These are phyloP conservation scores for Combretum micranthum DNA, from an alignment of 345 rosid species.

Conservation along the genomic window DNA sequence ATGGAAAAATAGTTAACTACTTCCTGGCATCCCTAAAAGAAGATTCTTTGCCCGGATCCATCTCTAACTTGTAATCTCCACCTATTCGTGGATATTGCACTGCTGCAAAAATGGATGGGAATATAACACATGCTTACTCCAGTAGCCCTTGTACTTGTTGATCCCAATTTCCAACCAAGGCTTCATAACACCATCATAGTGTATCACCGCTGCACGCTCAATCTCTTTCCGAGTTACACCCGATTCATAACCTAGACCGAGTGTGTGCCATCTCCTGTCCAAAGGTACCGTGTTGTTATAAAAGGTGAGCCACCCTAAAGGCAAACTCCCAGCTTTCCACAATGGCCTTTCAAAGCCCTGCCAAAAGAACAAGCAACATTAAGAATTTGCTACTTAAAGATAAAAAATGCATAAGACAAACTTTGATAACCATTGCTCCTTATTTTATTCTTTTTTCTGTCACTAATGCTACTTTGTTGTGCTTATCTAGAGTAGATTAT, in stretches of 20 bases:
- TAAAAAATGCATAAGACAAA: no score
- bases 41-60: background rate
- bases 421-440: no score
- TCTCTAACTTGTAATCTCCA: no score
- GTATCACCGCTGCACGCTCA: slow-evolving; percentile 70
- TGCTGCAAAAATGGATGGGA: slow-evolving; percentile 45
- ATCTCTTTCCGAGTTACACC: slow-evolving; percentile 39
- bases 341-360: slow-evolving; percentile 59
- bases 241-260: slow-evolving; percentile 72
- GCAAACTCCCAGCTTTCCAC: slow-evolving; percentile 79
- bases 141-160: slow-evolving; percentile 56
- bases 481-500: no score
- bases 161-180: slow-evolving; percentile 93
- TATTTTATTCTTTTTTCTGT: no score
- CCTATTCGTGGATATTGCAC: slow-evolving; percentile 62
- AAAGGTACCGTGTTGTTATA: slow-evolving; percentile 61
- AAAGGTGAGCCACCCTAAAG: slow-evolving; percentile 85
- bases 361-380: slow-evolving; percentile 8
- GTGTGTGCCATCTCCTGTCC: slow-evolving; percentile 73
- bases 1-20: slow-evolving; percentile 5
- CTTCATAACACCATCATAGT: slow-evolving; percentile 84
- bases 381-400: background rate
- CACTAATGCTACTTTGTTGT: no score
- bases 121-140: slow-evolving; percentile 58
- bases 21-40: slow-evolving; percentile 16